These are phyloP conservation scores for Eremochloa ophiuroides DNA, from an alignment of 176 grass and related monocot species.

Conservation along the genomic window DNA sequence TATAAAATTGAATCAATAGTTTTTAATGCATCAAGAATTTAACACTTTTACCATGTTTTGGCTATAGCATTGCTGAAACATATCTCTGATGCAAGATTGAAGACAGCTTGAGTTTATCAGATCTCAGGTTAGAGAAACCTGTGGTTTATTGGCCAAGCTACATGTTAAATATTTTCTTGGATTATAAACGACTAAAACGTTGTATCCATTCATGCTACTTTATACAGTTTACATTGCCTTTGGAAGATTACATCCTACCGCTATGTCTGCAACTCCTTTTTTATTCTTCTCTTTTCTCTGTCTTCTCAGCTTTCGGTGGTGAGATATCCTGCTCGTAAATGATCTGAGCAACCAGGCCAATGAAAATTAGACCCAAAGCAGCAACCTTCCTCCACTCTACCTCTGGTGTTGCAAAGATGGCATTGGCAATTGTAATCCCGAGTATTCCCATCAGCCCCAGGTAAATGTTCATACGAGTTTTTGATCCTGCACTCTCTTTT, in stretches of 20 bases:
- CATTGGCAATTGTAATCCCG: slow-evolving; percentile 57
- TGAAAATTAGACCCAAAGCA: slow-evolving; percentile 72
- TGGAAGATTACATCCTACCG: slow-evolving; percentile 25
- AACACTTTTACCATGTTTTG: slow-evolving; percentile 54
- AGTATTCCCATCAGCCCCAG: slow-evolving; percentile 79
- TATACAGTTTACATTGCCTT: slow-evolving; percentile 39
- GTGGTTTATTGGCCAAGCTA: slow-evolving; percentile 79
- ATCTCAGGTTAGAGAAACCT: slow-evolving; percentile 62
- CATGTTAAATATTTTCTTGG: slow-evolving; percentile 22
- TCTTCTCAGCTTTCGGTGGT: slow-evolving; percentile 36
- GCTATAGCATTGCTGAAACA: slow-evolving; percentile 46
- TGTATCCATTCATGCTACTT: slow-evolving; percentile 32
- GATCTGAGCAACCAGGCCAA: slow-evolving; percentile 64
- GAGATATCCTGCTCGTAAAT: slow-evolving; percentile 67
- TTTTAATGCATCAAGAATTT: slow-evolving; percentile 34
- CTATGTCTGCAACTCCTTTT: slow-evolving; percentile 31
- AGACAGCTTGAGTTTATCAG: slow-evolving; percentile 69
- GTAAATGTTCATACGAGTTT: slow-evolving; percentile 74
- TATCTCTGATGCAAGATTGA: slow-evolving; percentile 66
- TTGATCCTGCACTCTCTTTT: slow-evolving; percentile 53
- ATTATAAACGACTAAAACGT: background rate
- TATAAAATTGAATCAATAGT: background rate
- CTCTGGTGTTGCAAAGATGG: slow-evolving; percentile 43
- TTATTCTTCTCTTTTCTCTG: slow-evolving; percentile 38
- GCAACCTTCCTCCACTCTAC: slow-evolving; percentile 86